phyloP scores from a whole-genome alignment of 768 basidiomycete genomes.

The Chlorophyllum brunneum region DNA sequence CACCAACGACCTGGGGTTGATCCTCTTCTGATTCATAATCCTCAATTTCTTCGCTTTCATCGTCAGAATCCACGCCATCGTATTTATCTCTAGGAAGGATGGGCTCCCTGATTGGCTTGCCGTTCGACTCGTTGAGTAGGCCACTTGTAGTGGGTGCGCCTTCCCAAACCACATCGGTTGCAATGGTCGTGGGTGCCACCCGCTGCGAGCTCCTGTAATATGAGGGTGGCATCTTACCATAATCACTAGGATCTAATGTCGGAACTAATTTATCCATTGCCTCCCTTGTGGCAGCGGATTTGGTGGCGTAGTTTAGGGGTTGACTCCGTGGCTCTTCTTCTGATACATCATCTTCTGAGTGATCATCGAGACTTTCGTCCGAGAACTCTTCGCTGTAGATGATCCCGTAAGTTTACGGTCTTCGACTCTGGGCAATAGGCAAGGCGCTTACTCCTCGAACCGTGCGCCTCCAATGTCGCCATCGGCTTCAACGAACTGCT shows the following conservation, averaged over 20 bases:
- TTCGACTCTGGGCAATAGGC: no score
- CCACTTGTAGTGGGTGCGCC: constrained; percentile 9
- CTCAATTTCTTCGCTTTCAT: constrained; percentile 66
- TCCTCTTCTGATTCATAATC: constrained; percentile 74
- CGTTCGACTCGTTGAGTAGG: constrained; percentile 18
- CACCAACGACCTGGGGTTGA: constrained; percentile 76
- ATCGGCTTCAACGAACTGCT: constrained; percentile 85
- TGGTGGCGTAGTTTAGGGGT: background rate
- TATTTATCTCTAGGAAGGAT: constrained; percentile 79
- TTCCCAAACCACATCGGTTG: constrained; percentile 37
- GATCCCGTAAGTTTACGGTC: constrained; percentile 5
- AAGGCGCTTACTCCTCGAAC: constrained; percentile 77
- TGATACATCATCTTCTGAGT: constrained; percentile 28
- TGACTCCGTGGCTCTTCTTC: constrained; percentile 22
- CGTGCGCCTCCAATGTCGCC: constrained; percentile 86
- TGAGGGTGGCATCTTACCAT: constrained; percentile 80
- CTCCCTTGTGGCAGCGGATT: background rate
- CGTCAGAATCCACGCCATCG: constrained; percentile 91
- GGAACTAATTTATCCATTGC: constrained; percentile 83
- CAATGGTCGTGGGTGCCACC: constrained; percentile 43
- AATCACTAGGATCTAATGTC: constrained; percentile 74
- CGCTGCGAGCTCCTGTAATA: constrained; percentile 70
- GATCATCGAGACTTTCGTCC: constrained; percentile 59
- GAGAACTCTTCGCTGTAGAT: constrained; percentile 58
- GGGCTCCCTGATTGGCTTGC: constrained; percentile 65